Base-by-base conservation (phyloP, 768 basidiomycete genomes). In the Russula dissimulans region DNA sequence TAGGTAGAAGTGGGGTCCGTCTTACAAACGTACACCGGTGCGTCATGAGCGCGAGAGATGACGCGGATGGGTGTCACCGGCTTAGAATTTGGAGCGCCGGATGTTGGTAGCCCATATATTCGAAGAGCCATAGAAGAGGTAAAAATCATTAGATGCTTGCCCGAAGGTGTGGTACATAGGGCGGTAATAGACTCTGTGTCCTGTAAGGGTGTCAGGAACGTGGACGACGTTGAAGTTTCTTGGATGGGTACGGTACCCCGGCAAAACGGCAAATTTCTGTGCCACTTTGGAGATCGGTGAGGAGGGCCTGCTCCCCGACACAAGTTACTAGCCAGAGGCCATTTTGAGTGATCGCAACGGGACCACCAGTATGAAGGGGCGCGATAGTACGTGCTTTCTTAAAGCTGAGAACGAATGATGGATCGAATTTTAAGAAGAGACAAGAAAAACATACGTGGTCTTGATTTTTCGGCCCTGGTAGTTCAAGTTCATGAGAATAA, bases 11-110 rank as follows among this genome's bases (percentile, higher is more conserved):
- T 89, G 17, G 87, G 91, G 75, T 91, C 95, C 14, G 82, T 73
- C 64, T 79, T 83, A 69, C 90, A 91, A 56, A 95, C 87, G 68
- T 97, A 92, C 48, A 98, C 87, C 12, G 97, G 95, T 4, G 94
- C 89, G 54, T 94, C 89, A 67, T 99, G 97, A 4, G 95, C 91
- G 63, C 83, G 86, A 4, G 91, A 77, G 48, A 95, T 77, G 52
- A 86, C 80, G 51, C 94, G 89, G 17, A 79, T 74, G 9, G 93
- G 90, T 38, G 82, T 80, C 3, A 94, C 73, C 9, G 75, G 73
- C 54, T 79, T 81, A n/a, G 69, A 66, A 26, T 76, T 65, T 31
- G 79, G 73, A 11, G 73, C 69, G 11, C 72, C 67, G 6, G 76
- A 69, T 11, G 71, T 67, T 3, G 93, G 91, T 15, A 97, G 75